Base-by-base conservation (phyloP, 495 filamentous ascomycete genomes). In the Pyrenula aspistea region DNA sequence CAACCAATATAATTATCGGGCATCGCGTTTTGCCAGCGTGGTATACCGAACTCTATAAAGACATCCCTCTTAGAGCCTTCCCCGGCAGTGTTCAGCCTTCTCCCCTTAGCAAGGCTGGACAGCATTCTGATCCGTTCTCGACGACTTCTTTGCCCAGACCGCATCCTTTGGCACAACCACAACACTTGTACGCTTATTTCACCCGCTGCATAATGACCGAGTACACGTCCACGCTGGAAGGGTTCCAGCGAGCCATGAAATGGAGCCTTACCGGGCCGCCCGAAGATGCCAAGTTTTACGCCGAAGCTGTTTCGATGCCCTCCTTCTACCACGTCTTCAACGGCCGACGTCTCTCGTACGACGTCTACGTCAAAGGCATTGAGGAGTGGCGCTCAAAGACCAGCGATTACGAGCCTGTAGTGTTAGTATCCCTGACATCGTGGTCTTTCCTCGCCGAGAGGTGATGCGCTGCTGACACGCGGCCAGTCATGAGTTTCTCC, bases 161-260 rank as follows among this genome's bases (percentile, higher is more conserved):
- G 15, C 31, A 42, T 42, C 31, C 8, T 42, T 15, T 42, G 31
- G 31, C 31, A 42, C 15, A 42, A 42, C 15, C 31, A 4, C 31
- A 42, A 42, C 31, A 15, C 31, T 15, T 42, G 15, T 42, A 4
- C 31, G 31, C 31, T 15, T 42, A 15, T 42, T 24, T n/a, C 36
- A 25, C 24, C 47, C 25, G 19, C 51, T 25, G 47, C 36, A 60
- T 15, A 21, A 65, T 65, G 61, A 56, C 63, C 15, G 61, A 65
- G 48, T 65, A 52, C 56, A 59, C 58, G 0, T 59, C 61, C 12
- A 61, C 61, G 0, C 56, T 55, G 23, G 58, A 63, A 53, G 63
- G 61, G 49, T 65, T 63, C 56, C 61, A 65, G 36, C 58, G 56
- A 25, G 61, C 63, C 20, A 65, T 63, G 63, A 53, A 65, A 49